Conservation (phyloP, 2,329 filamentous ascomycete species). For the Claviceps cyperi region DNA sequence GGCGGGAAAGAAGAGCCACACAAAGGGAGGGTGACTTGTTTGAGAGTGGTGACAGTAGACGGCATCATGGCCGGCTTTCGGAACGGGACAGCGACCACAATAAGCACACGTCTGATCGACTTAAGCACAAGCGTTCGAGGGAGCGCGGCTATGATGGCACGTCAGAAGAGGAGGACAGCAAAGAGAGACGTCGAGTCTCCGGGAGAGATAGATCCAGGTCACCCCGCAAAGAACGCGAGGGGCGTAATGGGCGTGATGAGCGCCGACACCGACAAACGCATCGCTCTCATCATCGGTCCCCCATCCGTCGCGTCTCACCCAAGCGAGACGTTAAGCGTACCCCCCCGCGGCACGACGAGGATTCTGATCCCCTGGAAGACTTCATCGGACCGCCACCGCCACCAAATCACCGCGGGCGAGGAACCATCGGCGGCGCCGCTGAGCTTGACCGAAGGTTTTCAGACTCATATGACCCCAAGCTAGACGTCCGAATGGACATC, state of each 20-base stretch:
- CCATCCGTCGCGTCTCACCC: background rate
- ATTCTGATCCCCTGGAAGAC: conserved; percentile 60
- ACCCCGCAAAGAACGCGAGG: conserved; percentile 11
- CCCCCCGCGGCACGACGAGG: conserved; percentile 9
- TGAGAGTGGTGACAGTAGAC: conserved; percentile 1
- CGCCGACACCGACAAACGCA: conserved; percentile 18
- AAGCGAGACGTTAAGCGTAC: background rate
- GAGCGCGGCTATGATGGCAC: background rate
- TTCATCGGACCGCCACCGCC: conserved; percentile 62
- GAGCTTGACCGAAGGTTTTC: conserved; percentile 74
- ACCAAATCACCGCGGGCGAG: conserved; percentile 47
- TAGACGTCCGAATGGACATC: conserved; percentile 37
- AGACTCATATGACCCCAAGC: conserved; percentile 41
- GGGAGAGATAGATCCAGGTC: conserved; percentile 12
- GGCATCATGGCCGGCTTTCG: conserved; percentile 13
- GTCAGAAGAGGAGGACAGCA: background rate
- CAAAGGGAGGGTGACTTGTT: background rate
- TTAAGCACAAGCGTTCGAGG: conserved; percentile 1
- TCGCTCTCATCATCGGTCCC: conserved; percentile 12
- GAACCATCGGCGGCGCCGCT: conserved; percentile 43
- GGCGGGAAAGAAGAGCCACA: background rate
- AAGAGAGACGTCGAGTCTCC: conserved; percentile 6
- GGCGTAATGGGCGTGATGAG: conserved; percentile 8
- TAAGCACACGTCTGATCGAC: conserved; percentile 3
- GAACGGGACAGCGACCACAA: conserved; percentile 9